phyloP scores from a whole-genome alignment of 2,329 filamentous ascomycete species.

The Microsporum ferrugineum region DNA sequence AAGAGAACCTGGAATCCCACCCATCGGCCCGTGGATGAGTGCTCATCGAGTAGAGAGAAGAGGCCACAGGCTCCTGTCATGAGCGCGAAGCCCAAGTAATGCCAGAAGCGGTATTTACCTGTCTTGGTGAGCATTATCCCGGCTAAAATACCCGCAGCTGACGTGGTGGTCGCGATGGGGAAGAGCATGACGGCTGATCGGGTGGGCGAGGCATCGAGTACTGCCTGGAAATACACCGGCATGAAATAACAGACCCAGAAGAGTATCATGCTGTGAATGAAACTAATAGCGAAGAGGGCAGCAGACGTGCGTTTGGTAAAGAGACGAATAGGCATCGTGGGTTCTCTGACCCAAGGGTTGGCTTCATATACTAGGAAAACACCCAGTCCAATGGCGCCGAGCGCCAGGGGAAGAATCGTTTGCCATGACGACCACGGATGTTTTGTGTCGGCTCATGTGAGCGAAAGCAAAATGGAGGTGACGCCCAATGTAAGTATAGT shows the following conservation, averaged over 20 bases:
- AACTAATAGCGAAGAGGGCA: conserved; percentile 25
- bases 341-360: conserved; percentile 14
- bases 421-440: conserved; percentile 7
- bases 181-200: conserved; percentile 24
- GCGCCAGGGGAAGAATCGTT: conserved; percentile 4
- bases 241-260: conserved; percentile 34
- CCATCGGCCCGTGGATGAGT: conserved; percentile 20
- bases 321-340: conserved; percentile 35
- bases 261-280: conserved; percentile 28
- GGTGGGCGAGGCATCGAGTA: conserved; percentile 24
- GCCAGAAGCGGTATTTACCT: conserved; percentile 24
- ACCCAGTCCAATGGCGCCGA: conserved; percentile 1
- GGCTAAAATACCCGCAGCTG: conserved; percentile 21
- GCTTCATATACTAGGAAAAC: conserved; percentile 2
- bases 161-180: conserved; percentile 18
- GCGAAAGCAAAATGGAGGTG: too few relatives aligned
- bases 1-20: conserved; percentile 22
- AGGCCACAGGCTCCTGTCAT: conserved; percentile 20
- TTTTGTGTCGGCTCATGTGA: neutral
- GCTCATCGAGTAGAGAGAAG: conserved; percentile 16
- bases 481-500: neutral
- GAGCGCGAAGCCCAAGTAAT: conserved; percentile 21
- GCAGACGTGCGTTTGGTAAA: conserved; percentile 34
- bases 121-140: conserved; percentile 24
- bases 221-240: conserved; percentile 38